phyloP scores from a whole-genome alignment of 805 yeast genomes.

The Nakazawaea anatomiae region DNA sequence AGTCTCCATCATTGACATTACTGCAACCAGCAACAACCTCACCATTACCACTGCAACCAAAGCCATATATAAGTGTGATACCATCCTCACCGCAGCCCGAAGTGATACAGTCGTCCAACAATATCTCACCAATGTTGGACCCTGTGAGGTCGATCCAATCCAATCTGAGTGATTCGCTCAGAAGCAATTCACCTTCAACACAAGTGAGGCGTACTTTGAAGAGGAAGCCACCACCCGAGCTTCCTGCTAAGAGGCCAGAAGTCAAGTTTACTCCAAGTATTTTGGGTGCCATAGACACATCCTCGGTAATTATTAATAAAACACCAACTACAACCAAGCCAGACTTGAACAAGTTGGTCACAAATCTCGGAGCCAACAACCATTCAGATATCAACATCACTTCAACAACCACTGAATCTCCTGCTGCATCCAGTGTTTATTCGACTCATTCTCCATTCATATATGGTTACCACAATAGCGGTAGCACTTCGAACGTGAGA shows the following conservation, averaged over 20 bases:
- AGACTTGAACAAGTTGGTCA: conserved; percentile 2
- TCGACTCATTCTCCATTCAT: conserved; percentile 6
- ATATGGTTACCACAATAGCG: background rate
- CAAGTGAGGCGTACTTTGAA: background rate
- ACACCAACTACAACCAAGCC: conserved; percentile 1
- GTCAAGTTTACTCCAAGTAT: background rate
- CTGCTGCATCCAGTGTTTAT: conserved; percentile 5
- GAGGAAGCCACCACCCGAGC: conserved; percentile 4
- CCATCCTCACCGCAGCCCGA: background rate
- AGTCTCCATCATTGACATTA: background rate
- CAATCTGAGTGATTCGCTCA: background rate
- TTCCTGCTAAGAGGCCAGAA: background rate
- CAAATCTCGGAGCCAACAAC: background rate
- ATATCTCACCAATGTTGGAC: background rate
- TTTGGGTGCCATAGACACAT: background rate
- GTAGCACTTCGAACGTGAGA: background rate
- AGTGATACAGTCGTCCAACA: background rate
- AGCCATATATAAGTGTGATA: no score
- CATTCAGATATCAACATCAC: background rate
- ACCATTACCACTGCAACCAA: no score
- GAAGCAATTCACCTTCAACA: background rate
- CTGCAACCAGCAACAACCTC: no score
- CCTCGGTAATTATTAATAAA: background rate
- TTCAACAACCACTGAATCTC: background rate
- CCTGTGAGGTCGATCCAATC: background rate